Percentiles rank a stretch among this genome's conserved stretches.
Conservation (phyloP, 1,284 basidiomycete genomes). For the Puccinia triticina region DNA sequence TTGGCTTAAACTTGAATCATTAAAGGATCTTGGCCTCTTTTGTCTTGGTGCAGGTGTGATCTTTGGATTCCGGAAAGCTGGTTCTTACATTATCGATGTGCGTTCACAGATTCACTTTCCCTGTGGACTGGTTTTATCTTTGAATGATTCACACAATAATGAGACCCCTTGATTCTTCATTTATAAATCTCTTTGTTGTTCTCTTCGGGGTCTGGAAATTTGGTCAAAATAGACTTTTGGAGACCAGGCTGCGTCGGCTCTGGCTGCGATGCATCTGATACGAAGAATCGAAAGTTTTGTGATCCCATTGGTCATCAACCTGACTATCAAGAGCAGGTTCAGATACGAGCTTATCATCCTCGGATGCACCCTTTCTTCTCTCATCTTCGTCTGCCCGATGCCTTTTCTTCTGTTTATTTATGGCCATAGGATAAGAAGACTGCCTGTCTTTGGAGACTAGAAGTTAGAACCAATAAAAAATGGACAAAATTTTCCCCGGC, state of each 20-base stretch:
- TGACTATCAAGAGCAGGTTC: slow-evolving; percentile 25
- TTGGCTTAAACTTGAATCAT: background rate
- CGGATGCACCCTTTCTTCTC: background rate
- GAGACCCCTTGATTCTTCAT: background rate
- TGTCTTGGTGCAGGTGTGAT: slow-evolving; percentile 35
- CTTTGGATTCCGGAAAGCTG: slow-evolving; percentile 27
- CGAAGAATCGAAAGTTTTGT: slow-evolving; percentile 37
- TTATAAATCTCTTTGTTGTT: background rate
- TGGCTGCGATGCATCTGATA: slow-evolving; percentile 18
- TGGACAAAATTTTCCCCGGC: no score
- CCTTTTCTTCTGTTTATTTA: slow-evolving; percentile 23
- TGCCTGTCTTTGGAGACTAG: background rate
- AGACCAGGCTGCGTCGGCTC: slow-evolving; percentile 36
- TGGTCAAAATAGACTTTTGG: slow-evolving; percentile 12
- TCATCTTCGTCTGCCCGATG: background rate
- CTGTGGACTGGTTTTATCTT: background rate
- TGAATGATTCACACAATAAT: no score
- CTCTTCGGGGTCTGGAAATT: background rate
- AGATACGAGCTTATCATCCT: slow-evolving; percentile 2
- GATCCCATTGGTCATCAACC: slow-evolving; percentile 23
- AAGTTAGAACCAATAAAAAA: no score
- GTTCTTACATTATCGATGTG: slow-evolving; percentile 44
- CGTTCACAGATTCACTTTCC: background rate
- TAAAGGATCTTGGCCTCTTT: slow-evolving; percentile 36
- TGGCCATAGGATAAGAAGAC: slow-evolving; percentile 5